Evolutionary conservation across 2,329 filamentous ascomycete genomes (phyloP).

Genomic region (Hymenoscyphus occultus): DNA sequence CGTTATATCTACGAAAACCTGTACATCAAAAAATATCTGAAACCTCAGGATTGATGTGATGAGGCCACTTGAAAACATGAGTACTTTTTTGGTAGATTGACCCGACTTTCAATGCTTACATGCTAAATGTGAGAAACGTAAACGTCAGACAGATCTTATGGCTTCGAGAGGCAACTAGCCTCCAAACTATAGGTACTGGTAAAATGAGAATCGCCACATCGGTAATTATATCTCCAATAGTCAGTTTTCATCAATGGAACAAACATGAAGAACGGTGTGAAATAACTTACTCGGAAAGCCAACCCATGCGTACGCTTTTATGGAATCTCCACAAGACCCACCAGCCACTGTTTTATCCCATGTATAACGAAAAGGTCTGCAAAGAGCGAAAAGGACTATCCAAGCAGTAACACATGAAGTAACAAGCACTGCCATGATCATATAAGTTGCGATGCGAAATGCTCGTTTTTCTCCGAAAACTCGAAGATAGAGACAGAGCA

Average conservation of each 20-base stretch:
- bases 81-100: not conserved
- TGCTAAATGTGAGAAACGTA: slow-evolving; percentile 45
- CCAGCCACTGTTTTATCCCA: slow-evolving; percentile 21
- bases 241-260: not conserved
- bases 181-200: slow-evolving; percentile 46
- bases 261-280: not conserved
- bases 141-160: slow-evolving; percentile 45
- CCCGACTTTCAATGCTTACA: slow-evolving; percentile 35
- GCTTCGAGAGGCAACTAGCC: slow-evolving; percentile 39
- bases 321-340: slow-evolving; percentile 11
- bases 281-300: not conserved
- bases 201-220: slow-evolving; percentile 46
- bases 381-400: slow-evolving; percentile 19
- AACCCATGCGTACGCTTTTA: not conserved
- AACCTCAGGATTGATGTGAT: slow-evolving; percentile 16
- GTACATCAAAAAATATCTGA: slow-evolving; percentile 1
- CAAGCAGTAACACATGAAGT: slow-evolving; percentile 11
- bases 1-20: slow-evolving; percentile 11
- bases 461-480: slow-evolving; percentile 16
- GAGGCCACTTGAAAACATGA: slow-evolving; percentile 11
- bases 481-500: slow-evolving; percentile 22
- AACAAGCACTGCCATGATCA: slow-evolving; percentile 11
- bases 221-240: slow-evolving; percentile 43
- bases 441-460: slow-evolving; percentile 17
- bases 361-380: slow-evolving; percentile 19